Base-by-base conservation (phyloP, 345 rosid genomes). In the Diplotaxis tenuifolia region DNA sequence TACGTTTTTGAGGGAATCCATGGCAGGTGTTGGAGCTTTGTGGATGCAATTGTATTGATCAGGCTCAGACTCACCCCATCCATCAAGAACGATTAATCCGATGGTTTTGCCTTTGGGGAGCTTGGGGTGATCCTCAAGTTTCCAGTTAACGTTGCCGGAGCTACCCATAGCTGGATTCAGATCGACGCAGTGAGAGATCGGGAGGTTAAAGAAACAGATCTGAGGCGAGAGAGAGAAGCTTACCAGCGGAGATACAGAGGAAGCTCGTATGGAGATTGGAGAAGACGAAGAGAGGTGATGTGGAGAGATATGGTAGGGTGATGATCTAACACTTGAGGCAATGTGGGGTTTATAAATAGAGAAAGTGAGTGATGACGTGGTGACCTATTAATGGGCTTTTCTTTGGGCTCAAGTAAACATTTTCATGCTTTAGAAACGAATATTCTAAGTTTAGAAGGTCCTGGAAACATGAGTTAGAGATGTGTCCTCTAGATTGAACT, bases 1-100 rank as follows among this genome's bases (percentile, higher is more conserved):
- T 76, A 93, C 98, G 87, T 79, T 42, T 80, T 92, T 95, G 68
- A 95, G 89, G 59, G 96, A 90, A 71, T 95, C 96, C 99, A 95
- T 92, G 81, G 89, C 75, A 14, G 93, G 96, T 11, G 99, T 95
- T 9, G 91, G 84, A 27, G 98, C 99, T 45, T 85, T 81, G 67
- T 92, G 94, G 82, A 95, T 95, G 71, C 99, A 92, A 54, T 95
- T 95, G 68, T 81, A 95, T 29, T 82, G 80, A 81, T 95, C 96
- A 21, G 96, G 90, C 23, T 77, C 86, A 65, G 87, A 84, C 84
- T 95, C 99, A 2, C 98, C 99, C 99, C 99, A 95, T 1, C 99
- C 99, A 79, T 95, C 99, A 60, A 95, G 82, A 42, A 95, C 98
- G 7, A 95, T 82, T 65, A 92, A n/a, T 2, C 89, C 99, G 9